These are phyloP conservation scores for Elsinoe fawcettii DNA, from an alignment of 2,329 filamentous ascomycete genomes.

Conservation along the genomic window DNA sequence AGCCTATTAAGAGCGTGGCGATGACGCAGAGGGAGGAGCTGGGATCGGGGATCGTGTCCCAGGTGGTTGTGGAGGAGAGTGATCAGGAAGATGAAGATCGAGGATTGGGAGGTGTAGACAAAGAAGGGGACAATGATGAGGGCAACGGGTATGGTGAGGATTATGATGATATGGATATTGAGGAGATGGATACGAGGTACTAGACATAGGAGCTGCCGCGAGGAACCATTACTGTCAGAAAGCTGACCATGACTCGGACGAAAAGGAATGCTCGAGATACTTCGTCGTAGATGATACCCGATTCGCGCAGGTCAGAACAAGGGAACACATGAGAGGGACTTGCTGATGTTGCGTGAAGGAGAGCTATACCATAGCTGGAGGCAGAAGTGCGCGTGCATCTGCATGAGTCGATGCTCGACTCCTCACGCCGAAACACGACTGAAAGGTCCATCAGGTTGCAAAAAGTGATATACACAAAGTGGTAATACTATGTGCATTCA, in stretches of 20 bases:
- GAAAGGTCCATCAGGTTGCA: too few species aligned
- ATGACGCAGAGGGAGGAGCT: slow-evolving; percentile 6
- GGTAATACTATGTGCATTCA: slow-evolving; percentile 10
- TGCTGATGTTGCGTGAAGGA: too few species aligned
- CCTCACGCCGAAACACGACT: too few species aligned
- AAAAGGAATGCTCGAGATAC: too few species aligned
- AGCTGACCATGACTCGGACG: too few species aligned
- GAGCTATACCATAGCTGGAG: too few species aligned
- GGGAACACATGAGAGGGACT: too few species aligned
- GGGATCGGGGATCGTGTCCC: slow-evolving; percentile 1
- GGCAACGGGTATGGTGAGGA: slow-evolving; percentile 18
- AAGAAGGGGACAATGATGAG: slow-evolving; percentile 31
- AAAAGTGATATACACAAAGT: not conserved
- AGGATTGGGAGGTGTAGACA: slow-evolving; percentile 22
- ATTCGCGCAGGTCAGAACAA: too few species aligned
- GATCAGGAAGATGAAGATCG: slow-evolving; percentile 18
- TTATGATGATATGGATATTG: slow-evolving; percentile 12
- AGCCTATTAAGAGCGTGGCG: slow-evolving; percentile 16
- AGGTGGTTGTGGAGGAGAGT: slow-evolving; percentile 19
- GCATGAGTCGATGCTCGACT: too few species aligned
- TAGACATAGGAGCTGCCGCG: not conserved
- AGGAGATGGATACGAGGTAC: slow-evolving; percentile 18
- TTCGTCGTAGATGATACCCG: not conserved
- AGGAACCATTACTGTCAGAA: too few species aligned
- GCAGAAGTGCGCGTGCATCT: too few species aligned